A percentile compares a stretch with the other conserved stretches of the same genome.
Conservation (phyloP, 2,329 filamentous ascomycete species). For the Diatrype stigma region DNA sequence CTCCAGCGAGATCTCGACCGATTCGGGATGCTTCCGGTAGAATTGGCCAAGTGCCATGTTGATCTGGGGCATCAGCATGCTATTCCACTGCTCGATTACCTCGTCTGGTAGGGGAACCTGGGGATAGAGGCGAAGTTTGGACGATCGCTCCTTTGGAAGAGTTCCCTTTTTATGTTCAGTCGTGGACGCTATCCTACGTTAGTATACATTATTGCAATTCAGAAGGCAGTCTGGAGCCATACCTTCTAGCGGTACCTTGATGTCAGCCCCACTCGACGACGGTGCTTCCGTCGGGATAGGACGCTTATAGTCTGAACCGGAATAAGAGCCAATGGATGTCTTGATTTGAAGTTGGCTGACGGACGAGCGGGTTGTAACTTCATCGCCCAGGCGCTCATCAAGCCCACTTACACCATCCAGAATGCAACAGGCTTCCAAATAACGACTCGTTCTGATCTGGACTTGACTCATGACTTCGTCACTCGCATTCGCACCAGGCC, state of each 20-base stretch:
- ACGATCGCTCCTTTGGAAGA: slow-evolving; percentile 17
- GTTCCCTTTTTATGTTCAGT: slow-evolving; percentile 10
- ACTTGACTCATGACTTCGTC: slow-evolving; percentile 51
- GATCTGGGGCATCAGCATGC: slow-evolving; percentile 66
- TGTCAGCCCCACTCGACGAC: slow-evolving; percentile 4
- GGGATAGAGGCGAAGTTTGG: slow-evolving; percentile 55
- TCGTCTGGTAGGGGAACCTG: slow-evolving; percentile 55
- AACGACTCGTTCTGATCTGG: slow-evolving; percentile 52
- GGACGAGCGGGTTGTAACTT: slow-evolving; percentile 25
- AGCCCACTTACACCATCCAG: slow-evolving; percentile 56
- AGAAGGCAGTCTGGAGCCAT: slow-evolving; percentile 1
- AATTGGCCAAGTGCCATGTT: slow-evolving; percentile 67
- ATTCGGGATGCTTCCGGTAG: slow-evolving; percentile 69
- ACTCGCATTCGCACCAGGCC: slow-evolving; percentile 39
- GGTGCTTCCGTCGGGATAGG: slow-evolving; percentile 4
- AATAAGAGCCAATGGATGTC: slow-evolving; percentile 5
- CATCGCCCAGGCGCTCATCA: slow-evolving; percentile 48
- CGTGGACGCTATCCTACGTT: slow-evolving; percentile 9
- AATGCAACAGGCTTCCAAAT: slow-evolving; percentile 59
- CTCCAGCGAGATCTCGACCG: slow-evolving; percentile 73
- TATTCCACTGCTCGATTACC: slow-evolving; percentile 68
- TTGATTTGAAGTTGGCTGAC: slow-evolving; percentile 3
- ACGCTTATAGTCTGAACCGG: slow-evolving; percentile 13
- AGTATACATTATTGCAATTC: slow-evolving; percentile 8
- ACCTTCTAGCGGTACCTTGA: slow-evolving; percentile 11